A percentile compares a stretch with the other conserved stretches of the same genome.
These are phyloP conservation scores for Exophiala viscosa DNA, from an alignment of 2,329 filamentous ascomycete genomes.

Conservation along the genomic window DNA sequence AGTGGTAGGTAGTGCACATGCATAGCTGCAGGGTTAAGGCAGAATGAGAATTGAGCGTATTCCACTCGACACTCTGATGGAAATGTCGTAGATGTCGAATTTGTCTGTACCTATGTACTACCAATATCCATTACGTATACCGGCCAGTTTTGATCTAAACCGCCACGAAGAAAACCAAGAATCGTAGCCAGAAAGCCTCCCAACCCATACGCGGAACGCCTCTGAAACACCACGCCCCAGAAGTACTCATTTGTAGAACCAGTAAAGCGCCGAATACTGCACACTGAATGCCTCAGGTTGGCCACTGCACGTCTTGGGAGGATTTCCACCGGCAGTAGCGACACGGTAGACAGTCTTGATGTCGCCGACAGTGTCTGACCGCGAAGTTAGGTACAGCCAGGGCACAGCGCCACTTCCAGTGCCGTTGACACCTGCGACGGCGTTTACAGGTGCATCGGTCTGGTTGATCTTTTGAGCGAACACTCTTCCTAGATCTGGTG, in stretches of 20 bases:
- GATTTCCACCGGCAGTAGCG: slow-evolving; percentile 74
- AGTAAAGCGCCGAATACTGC: slow-evolving; percentile 78
- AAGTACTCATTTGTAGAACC: slow-evolving; percentile 46
- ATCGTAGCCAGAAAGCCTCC: neutral
- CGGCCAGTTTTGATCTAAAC: neutral
- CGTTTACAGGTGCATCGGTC: slow-evolving; percentile 59
- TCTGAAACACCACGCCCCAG: neutral
- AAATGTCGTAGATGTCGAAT: too few species aligned
- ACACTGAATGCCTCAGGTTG: slow-evolving; percentile 62
- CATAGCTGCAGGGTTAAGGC: too few species aligned
- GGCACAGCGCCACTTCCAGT: slow-evolving; percentile 66
- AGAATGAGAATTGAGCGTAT: too few species aligned
- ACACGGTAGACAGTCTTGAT: slow-evolving; percentile 68
- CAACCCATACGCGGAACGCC: slow-evolving; percentile 1
- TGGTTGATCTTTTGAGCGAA: slow-evolving; percentile 61
- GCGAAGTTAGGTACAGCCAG: slow-evolving; percentile 67
- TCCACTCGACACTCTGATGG: too few species aligned
- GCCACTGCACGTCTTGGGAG: slow-evolving; percentile 69
- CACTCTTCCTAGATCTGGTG: slow-evolving; percentile 55
- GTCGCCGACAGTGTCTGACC: slow-evolving; percentile 45
- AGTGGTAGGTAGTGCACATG: too few species aligned
- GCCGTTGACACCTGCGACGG: slow-evolving; percentile 54
- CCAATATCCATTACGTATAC: neutral
- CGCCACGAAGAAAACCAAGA: neutral
- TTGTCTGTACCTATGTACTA: too few species aligned